A percentile compares a stretch with the other conserved stretches of the same genome.
Evolutionary conservation across 805 yeast genomes (phyloP).

Genomic region (Yarrowia sp.): DNA sequence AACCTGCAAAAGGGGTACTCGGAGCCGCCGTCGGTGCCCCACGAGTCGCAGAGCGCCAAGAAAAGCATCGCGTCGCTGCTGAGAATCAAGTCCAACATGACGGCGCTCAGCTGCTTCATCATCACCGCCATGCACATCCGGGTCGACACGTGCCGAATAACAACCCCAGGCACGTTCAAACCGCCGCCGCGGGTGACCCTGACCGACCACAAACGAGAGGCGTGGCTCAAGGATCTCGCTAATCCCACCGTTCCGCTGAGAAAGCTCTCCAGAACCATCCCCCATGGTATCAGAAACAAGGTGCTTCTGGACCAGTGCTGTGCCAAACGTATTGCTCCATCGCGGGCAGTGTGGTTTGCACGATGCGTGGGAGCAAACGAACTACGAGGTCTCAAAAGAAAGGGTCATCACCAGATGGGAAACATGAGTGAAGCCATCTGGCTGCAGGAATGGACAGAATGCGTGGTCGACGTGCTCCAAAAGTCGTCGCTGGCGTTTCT

Average conservation of each 20-base stretch:
- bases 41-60: conserved; percentile 76
- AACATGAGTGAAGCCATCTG: conserved; percentile 60
- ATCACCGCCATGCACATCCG: conserved; percentile 59
- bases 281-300: conserved; percentile 86
- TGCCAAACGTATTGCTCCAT: conserved; percentile 68
- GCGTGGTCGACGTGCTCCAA: conserved; percentile 67
- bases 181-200: conserved; percentile 91
- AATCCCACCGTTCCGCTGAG: conserved; percentile 68
- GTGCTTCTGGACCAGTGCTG: conserved; percentile 76
- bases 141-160: conserved; percentile 55
- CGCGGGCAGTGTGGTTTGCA: conserved; percentile 91
- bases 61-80: conserved; percentile 57
- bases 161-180: conserved; percentile 63
- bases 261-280: conserved; percentile 76
- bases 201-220: conserved; percentile 83
- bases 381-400: conserved; percentile 62
- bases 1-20: conserved; percentile 73
- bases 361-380: conserved; percentile 87
- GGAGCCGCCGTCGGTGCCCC: conserved; percentile 65
- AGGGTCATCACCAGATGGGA: conserved; percentile 49
- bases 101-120: conserved; percentile 59
- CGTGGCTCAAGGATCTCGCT: conserved; percentile 85
- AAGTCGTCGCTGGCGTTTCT: conserved; percentile 55
- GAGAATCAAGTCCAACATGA: conserved; percentile 54
- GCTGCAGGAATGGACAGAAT: conserved; percentile 90